phyloP scores from a whole-genome alignment of 2,329 filamentous ascomycete genomes.

The Colletotrichum gloeosporioides region DNA sequence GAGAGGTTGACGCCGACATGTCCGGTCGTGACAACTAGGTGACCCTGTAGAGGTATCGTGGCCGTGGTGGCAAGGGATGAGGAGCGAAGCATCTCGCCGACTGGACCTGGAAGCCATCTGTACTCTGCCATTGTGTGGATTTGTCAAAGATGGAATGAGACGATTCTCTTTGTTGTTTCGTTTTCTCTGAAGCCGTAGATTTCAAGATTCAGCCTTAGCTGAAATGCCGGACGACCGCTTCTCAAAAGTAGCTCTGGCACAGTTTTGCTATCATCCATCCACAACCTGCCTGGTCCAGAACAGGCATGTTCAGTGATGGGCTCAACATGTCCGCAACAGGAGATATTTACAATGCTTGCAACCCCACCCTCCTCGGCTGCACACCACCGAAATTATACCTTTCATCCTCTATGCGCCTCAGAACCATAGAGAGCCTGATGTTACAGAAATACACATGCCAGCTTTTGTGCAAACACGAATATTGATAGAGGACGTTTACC shows the following conservation, averaged over 20 bases:
- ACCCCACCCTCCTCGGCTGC: background rate
- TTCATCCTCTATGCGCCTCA: background rate
- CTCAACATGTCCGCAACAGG: background rate
- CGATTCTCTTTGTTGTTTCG: background rate
- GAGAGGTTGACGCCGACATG: slow-evolving; percentile 22
- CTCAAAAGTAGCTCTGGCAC: background rate
- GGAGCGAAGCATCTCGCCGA: background rate
- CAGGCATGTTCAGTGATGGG: background rate
- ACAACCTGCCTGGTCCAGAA: background rate
- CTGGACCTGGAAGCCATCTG: background rate
- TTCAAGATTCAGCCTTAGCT: background rate
- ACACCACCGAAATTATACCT: background rate
- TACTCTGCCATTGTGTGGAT: background rate
- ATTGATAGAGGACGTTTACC: background rate
- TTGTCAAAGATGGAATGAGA: background rate
- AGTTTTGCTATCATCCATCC: background rate
- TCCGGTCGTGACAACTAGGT: slow-evolving; percentile 17
- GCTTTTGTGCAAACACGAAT: background rate
- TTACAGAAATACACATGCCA: background rate
- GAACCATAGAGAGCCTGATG: background rate
- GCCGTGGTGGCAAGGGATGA: slow-evolving; percentile 20
- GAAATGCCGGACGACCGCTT: background rate
- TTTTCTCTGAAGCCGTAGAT: background rate
- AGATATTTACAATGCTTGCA: background rate
- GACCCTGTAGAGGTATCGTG: slow-evolving; percentile 3